Percentiles rank a stretch among this genome's conserved stretches.
These are phyloP conservation scores for Leccinum disarticulatum DNA, from an alignment of 768 basidiomycete species.

Conservation along the genomic window DNA sequence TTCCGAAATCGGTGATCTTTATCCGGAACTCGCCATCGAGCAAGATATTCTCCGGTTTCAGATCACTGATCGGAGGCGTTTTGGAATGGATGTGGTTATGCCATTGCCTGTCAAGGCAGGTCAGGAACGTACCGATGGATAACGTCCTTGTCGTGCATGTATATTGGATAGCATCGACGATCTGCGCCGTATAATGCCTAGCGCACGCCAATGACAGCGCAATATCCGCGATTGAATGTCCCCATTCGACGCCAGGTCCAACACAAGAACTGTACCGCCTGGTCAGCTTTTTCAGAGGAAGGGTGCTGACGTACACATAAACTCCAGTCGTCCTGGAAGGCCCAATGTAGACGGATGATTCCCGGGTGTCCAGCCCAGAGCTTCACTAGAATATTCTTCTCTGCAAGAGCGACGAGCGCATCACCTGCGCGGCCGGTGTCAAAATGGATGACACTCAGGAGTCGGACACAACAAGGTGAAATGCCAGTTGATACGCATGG, in stretches of 20 bases:
- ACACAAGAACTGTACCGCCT: slow-evolving; percentile 61
- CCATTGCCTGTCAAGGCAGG: slow-evolving; percentile 5
- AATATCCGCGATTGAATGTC: slow-evolving; percentile 74
- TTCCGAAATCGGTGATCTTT: slow-evolving; percentile 96
- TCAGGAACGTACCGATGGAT: slow-evolving; percentile 65
- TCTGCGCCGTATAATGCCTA: slow-evolving; percentile 85
- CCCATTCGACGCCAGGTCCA: slow-evolving; percentile 75
- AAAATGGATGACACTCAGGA: background rate
- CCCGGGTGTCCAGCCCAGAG: slow-evolving; percentile 73
- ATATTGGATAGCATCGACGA: slow-evolving; percentile 83
- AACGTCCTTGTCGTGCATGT: slow-evolving; percentile 85
- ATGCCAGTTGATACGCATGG: slow-evolving; percentile 45
- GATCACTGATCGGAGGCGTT: slow-evolving; percentile 46
- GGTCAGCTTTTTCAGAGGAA: slow-evolving; percentile 6
- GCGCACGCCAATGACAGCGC: slow-evolving; percentile 70
- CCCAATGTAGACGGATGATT: slow-evolving; percentile 76
- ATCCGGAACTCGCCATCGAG: slow-evolving; percentile 85
- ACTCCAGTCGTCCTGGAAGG: slow-evolving; percentile 83
- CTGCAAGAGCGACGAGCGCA: slow-evolving; percentile 70
- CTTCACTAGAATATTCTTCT: slow-evolving; percentile 73
- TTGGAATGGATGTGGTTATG: slow-evolving; percentile 10
- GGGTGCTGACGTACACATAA: slow-evolving; percentile 50
- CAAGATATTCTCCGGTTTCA: slow-evolving; percentile 87
- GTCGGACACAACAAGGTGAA: slow-evolving; percentile 10
- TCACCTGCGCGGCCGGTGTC: slow-evolving; percentile 44